These are phyloP conservation scores for Zygosaccharomyces siamensis DNA, from an alignment of 805 yeast genomes.

Conservation along the genomic window DNA sequence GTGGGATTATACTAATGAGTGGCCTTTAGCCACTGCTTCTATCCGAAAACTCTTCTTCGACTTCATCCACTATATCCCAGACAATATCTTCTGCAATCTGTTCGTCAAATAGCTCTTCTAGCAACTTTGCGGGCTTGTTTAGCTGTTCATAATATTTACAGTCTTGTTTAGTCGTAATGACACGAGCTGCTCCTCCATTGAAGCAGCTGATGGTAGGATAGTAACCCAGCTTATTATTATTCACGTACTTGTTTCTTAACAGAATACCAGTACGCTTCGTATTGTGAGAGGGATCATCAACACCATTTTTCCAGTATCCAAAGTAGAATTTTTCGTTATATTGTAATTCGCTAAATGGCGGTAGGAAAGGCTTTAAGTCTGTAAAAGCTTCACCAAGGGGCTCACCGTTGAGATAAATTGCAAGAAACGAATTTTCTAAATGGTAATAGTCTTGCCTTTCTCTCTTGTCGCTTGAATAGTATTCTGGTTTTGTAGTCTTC, in stretches of 20 bases:
- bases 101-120: constrained; percentile 60
- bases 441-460: constrained; percentile 39
- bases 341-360: constrained; percentile 62
- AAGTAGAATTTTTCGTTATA: constrained; percentile 37
- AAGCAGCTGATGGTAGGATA: constrained; percentile 86
- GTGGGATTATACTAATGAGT: neutral
- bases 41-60: constrained; percentile 46
- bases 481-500: constrained; percentile 33
- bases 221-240: constrained; percentile 86
- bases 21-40: neutral
- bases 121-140: constrained; percentile 39
- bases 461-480: constrained; percentile 30
- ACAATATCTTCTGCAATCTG: constrained; percentile 73
- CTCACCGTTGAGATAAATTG: constrained; percentile 74
- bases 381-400: constrained; percentile 60
- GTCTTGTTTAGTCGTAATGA: constrained; percentile 60
- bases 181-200: constrained; percentile 66
- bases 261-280: constrained; percentile 26
- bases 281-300: constrained; percentile 4
- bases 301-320: constrained; percentile 31
- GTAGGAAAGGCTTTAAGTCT: constrained; percentile 67
- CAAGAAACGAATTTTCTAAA: constrained; percentile 49
- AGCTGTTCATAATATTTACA: constrained; percentile 38
- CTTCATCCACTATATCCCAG: constrained; percentile 82
- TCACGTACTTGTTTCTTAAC: constrained; percentile 41